These are phyloP conservation scores for Mikania micrantha DNA, from an alignment of 129 eudicot genomes.

Conservation along the genomic window DNA sequence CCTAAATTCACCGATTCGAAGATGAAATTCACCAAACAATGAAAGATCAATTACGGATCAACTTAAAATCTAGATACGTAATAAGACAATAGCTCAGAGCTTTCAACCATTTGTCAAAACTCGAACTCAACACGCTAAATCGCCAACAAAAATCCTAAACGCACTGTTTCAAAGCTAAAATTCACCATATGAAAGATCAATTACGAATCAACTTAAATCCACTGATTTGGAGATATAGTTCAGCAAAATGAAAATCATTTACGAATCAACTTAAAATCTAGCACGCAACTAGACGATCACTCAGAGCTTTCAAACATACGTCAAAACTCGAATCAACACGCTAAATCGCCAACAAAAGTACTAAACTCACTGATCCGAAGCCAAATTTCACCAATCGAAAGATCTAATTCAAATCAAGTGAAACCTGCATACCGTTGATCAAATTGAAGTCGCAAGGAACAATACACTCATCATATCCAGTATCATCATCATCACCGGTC, in stretches of 20 bases:
- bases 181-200: too few species aligned
- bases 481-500: conserved; percentile 85
- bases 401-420: background rate
- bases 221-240: too few species aligned
- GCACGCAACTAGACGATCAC: background rate
- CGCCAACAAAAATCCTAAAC: too few species aligned
- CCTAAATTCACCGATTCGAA: background rate
- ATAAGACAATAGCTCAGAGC: too few species aligned
- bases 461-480: conserved; percentile 96
- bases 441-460: conserved; percentile 88
- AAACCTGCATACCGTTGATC: conserved; percentile 45
- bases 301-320: background rate
- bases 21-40: too few species aligned
- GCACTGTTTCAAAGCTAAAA: too few species aligned
- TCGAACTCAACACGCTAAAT: too few species aligned
- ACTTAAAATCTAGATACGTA: too few species aligned
- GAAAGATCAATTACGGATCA: background rate
- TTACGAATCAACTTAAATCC: too few species aligned
- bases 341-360: background rate
- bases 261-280: too few species aligned
- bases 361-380: background rate
- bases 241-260: too few species aligned
- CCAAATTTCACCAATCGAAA: background rate
- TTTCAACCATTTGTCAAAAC: too few species aligned
- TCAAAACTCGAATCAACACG: background rate